Percentiles rank a stretch among this genome's conserved stretches.
phyloP scores from a whole-genome alignment of 2,329 filamentous ascomycete genomes.

The Stagonosporopsis vannaccii region DNA sequence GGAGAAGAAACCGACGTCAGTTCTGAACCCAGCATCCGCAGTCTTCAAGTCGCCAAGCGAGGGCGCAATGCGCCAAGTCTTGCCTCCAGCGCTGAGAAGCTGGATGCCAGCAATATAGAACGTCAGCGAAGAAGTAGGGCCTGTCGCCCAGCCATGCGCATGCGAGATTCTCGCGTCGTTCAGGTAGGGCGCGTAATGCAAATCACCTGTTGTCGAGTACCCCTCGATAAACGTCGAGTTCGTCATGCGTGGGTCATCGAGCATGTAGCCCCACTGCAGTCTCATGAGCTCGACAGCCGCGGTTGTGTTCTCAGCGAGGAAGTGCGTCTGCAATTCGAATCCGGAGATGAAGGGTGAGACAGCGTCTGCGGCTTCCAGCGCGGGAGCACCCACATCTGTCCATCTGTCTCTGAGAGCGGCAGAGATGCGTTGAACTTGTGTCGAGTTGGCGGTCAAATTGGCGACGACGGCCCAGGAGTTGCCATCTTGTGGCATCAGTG shows the following conservation, averaged over 20 bases:
- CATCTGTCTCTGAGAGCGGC: slow-evolving; percentile 46
- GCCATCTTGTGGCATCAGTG: slow-evolving; percentile 59
- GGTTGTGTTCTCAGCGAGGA: slow-evolving; percentile 50
- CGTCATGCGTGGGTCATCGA: slow-evolving; percentile 62
- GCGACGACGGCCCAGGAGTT: slow-evolving; percentile 54
- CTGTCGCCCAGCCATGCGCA: slow-evolving; percentile 61
- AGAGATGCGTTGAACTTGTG: slow-evolving; percentile 43
- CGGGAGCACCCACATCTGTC: slow-evolving; percentile 56
- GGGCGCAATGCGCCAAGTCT: slow-evolving; percentile 49
- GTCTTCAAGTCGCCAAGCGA: slow-evolving; percentile 45
- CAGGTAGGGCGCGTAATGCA: slow-evolving; percentile 59
- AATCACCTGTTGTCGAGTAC: slow-evolving; percentile 54
- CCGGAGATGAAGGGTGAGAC: slow-evolving; percentile 59
- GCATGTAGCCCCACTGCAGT: slow-evolving; percentile 64
- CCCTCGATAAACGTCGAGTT: slow-evolving; percentile 62
- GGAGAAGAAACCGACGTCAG: slow-evolving; percentile 47
- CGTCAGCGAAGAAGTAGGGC: slow-evolving; percentile 55
- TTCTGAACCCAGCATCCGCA: slow-evolving; percentile 50
- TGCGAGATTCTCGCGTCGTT: slow-evolving; percentile 59
- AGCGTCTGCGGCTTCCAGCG: slow-evolving; percentile 55
- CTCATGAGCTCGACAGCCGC: slow-evolving; percentile 55
- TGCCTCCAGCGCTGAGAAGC: slow-evolving; percentile 47
- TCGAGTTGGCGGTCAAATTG: slow-evolving; percentile 44
- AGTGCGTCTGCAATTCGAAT: slow-evolving; percentile 57
- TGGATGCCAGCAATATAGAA: slow-evolving; percentile 54